phyloP scores from a whole-genome alignment of 257 asterid genomes.

The Anisodus acutangulus region DNA sequence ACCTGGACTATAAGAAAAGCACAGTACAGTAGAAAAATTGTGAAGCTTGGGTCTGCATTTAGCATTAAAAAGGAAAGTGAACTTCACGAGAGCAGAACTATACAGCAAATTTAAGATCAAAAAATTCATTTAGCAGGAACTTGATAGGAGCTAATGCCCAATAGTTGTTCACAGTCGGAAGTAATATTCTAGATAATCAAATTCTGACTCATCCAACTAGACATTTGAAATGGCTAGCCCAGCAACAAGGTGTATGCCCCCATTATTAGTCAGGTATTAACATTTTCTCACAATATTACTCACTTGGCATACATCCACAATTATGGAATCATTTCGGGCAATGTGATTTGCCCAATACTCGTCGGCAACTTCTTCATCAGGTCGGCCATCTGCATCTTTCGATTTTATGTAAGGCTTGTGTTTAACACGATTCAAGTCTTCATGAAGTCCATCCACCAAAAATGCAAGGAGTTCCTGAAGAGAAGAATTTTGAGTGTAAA shows the following conservation, averaged over 20 bases:
- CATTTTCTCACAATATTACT: conserved; percentile 38
- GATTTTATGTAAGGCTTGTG: conserved; percentile 94
- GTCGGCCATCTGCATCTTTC: conserved; percentile 94
- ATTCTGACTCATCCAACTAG: neutral
- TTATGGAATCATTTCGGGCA: conserved; percentile 98
- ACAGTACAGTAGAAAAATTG: neutral
- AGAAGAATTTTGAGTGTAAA: conserved; percentile 29
- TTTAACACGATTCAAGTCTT: conserved; percentile 97
- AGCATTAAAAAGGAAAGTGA: conserved; percentile 5
- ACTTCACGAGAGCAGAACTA: conserved; percentile 11
- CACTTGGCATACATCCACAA: conserved; percentile 99
- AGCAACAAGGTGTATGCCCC: neutral
- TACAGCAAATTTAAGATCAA: conserved; percentile 12
- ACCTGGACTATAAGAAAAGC: neutral
- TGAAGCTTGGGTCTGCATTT: conserved; percentile 7
- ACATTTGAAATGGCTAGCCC: neutral
- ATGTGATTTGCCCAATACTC: conserved; percentile 99
- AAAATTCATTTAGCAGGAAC: neutral
- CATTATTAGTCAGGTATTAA: conserved; percentile 17
- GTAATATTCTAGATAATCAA: conserved; percentile 1
- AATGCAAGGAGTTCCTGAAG: conserved; percentile 96
- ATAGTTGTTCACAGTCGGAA: neutral
- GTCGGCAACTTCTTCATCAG: conserved; percentile 97
- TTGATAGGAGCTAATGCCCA: neutral
- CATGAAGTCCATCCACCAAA: conserved; percentile 99